These are phyloP conservation scores for Trifolium repens DNA, from an alignment of 306 rosid species.

Conservation along the genomic window DNA sequence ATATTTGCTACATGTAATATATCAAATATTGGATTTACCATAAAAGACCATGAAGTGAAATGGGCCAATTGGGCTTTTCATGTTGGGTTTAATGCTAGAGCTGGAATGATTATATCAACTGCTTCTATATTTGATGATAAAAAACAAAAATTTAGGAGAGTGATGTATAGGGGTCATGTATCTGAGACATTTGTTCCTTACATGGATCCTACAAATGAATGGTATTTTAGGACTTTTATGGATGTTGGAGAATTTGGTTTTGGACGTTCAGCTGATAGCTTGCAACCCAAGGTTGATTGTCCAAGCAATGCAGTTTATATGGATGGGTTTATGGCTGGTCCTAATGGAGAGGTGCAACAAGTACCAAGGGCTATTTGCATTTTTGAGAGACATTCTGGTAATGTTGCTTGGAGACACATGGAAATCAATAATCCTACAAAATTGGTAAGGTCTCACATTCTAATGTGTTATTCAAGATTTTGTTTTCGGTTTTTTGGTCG, in stretches of 20 bases:
- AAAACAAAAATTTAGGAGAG: conserved; percentile 53
- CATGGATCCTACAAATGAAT: conserved; percentile 78
- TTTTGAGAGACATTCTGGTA: conserved; percentile 69
- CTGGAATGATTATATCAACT: conserved; percentile 75
- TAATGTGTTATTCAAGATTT: background rate
- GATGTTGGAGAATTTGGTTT: conserved; percentile 89
- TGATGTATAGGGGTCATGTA: conserved; percentile 86
- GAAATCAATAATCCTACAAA: conserved; percentile 76
- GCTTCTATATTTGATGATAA: conserved; percentile 74
- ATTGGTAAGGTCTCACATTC: conserved; percentile 49
- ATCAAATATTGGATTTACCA: conserved; percentile 50
- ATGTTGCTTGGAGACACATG: conserved; percentile 81
- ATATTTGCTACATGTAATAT: conserved; percentile 38
- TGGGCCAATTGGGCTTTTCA: conserved; percentile 86
- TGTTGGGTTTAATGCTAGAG: conserved; percentile 81
- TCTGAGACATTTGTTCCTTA: conserved; percentile 91
- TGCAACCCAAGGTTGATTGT: conserved; percentile 74
- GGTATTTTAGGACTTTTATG: conserved; percentile 90
- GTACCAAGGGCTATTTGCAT: conserved; percentile 75
- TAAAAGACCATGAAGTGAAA: conserved; percentile 61
- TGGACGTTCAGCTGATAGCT: conserved; percentile 73
- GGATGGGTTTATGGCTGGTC: conserved; percentile 76
- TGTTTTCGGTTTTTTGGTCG: background rate
- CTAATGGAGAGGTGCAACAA: conserved; percentile 68
- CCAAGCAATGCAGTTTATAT: conserved; percentile 67